A percentile compares a stretch with the other conserved stretches of the same genome.
Conservation (phyloP, 257 asterid genomes). For the Penstemon eatonii region DNA sequence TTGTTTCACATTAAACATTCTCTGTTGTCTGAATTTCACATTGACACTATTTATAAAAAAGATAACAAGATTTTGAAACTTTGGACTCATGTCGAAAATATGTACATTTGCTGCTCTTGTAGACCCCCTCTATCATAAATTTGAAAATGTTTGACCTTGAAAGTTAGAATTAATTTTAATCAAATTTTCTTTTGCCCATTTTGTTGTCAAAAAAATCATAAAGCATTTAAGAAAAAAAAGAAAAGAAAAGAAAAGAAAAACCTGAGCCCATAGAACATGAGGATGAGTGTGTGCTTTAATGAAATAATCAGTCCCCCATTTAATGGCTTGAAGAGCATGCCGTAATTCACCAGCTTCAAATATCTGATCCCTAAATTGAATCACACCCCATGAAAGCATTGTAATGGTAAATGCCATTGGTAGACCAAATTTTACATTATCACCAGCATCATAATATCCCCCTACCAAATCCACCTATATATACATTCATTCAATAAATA, state of each 20-base stretch:
- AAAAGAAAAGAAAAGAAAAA: not conserved
- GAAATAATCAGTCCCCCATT: slow-evolving; percentile 96
- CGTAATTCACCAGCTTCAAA: slow-evolving; percentile 56
- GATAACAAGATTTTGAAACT: slow-evolving; percentile 18
- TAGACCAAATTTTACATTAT: slow-evolving; percentile 81
- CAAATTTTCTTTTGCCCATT: not conserved
- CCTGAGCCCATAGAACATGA: slow-evolving; percentile 89
- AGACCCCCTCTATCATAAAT: too few species aligned
- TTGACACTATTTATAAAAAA: not conserved
- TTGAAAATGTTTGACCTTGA: too few species aligned
- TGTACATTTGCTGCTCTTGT: slow-evolving; percentile 9
- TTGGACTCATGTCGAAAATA: slow-evolving; percentile 36
- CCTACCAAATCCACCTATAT: slow-evolving; percentile 86
- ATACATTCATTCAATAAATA: too few species aligned
- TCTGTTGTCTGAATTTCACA: slow-evolving; percentile 32
- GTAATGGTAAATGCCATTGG: slow-evolving; percentile 92
- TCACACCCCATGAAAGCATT: slow-evolving; percentile 76
- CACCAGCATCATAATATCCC: slow-evolving; percentile 93
- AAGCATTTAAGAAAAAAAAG: not conserved
- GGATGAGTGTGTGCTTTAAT: slow-evolving; percentile 85
- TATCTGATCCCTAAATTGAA: slow-evolving; percentile 51
- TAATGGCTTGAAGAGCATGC: slow-evolving; percentile 80
- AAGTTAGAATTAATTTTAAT: too few species aligned
- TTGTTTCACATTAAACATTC: slow-evolving; percentile 21
- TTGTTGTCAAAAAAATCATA: not conserved